Percentiles rank a stretch among this genome's conserved stretches.
These are phyloP conservation scores for Ustilago trichophora DNA, from an alignment of 1,284 basidiomycete species.

Conservation along the genomic window DNA sequence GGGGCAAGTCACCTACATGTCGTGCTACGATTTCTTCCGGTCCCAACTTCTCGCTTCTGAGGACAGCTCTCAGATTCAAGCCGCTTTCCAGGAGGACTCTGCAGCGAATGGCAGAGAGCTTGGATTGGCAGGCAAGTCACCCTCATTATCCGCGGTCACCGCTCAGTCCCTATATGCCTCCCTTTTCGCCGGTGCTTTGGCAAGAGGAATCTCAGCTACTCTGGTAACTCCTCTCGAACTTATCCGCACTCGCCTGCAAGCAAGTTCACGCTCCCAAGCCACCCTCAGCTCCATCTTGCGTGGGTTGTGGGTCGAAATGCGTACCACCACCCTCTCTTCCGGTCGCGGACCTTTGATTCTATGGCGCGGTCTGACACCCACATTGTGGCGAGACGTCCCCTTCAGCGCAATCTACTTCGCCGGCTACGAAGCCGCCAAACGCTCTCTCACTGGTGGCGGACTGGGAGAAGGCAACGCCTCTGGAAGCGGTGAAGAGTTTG, in stretches of 20 bases:
- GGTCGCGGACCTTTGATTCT: slow-evolving; percentile 74
- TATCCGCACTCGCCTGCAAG: slow-evolving; percentile 88
- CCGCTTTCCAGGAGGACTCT: slow-evolving; percentile 10
- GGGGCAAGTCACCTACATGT: slow-evolving; percentile 91
- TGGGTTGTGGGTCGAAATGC: slow-evolving; percentile 50
- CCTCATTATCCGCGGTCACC: slow-evolving; percentile 44
- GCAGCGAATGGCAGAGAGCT: slow-evolving; percentile 18
- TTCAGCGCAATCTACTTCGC: slow-evolving; percentile 92
- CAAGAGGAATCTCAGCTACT: slow-evolving; percentile 81
- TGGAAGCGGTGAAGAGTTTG: slow-evolving; percentile 72
- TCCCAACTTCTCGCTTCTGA: slow-evolving; percentile 60
- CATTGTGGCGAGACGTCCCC: slow-evolving; percentile 95
- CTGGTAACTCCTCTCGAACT: slow-evolving; percentile 90
- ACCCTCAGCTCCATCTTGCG: slow-evolving; percentile 46
- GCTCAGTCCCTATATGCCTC: slow-evolving; percentile 71
- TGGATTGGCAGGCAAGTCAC: slow-evolving; percentile 11
- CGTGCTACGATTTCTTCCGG: slow-evolving; percentile 91
- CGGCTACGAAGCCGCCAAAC: slow-evolving; percentile 67
- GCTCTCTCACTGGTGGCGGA: slow-evolving; percentile 64
- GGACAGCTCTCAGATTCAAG: slow-evolving; percentile 10
- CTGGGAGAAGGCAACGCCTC: slow-evolving; percentile 64
- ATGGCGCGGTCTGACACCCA: slow-evolving; percentile 90
- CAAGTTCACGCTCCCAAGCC: slow-evolving; percentile 38
- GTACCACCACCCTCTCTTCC: slow-evolving; percentile 16
- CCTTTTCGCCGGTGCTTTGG: slow-evolving; percentile 81